Base-by-base conservation (phyloP, 1,139 yeast genomes). In the Waltiozyma sp. region DNA sequence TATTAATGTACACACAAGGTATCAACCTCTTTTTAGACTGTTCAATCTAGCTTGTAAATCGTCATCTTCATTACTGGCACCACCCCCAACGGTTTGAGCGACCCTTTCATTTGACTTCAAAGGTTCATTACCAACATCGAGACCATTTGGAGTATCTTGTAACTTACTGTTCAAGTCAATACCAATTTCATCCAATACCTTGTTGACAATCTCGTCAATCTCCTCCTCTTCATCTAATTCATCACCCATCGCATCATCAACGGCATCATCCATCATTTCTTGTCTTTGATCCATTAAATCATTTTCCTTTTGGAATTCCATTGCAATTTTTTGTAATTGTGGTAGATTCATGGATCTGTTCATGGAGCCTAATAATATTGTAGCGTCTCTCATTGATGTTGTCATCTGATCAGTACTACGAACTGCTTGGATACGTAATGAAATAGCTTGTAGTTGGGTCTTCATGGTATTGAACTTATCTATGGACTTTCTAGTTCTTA, bases 201-300 rank as follows among this genome's bases (percentile, higher is more conserved):
- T 87, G 58, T 81, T 78, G 45, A 93, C 89, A 40, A 91, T 84
- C 56, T 89, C 96, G 57, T 91, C 97, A 14, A 86, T 84, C 59
- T 91, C 96, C 53, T 86, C 96, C 51, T 82, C 88, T 53, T 80
- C 82, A 42, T 72, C 83, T 41, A 80, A 88, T 50, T 78, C 88
- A 59, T 80, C 86, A 44, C 83, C 94, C 88, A 89, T 86, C 24
- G 91, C 82, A 60, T 89, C 96, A 59, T 91, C 98, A 54, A 93
- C 82, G 14, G 96, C 95, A 59, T 91, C 98, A 60, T 91, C 98
- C 86, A 91, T 93, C 75, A 91, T 87, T 59, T 93, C 99, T 61
- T 91, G 97, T 56, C 95, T 82, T 65, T 91, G 98, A 62, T 91
- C 97, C 97, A 91, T 91, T 59, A 93, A 68, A 59, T 91, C 98